Base-by-base conservation (phyloP, 805 yeast genomes). In the Torulaspora franciscae region DNA sequence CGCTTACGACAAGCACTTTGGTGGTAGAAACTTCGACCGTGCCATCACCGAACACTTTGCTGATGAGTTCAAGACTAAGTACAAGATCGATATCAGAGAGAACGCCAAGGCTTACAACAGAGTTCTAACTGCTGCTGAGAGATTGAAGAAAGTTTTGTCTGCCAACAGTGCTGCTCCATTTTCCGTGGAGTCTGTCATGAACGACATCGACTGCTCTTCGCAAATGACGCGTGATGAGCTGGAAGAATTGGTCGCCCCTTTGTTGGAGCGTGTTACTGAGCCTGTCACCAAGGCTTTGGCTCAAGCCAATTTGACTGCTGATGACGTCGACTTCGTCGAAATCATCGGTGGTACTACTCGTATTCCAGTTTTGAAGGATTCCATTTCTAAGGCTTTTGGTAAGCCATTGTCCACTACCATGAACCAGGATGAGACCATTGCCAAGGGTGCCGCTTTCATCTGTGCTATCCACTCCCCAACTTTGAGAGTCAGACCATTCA, bases 381-480 rank as follows among this genome's bases (percentile, higher is more conserved):
- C 79, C 64, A 77, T 93, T 58, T 58, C 84, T 58, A 85, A 83
- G 65, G 75, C 85, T 55, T 88, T 93, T 67, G 86, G 86, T 68
- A 85, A 85, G 74, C 83, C 74, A 60, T 76, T 93, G 66, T 86
- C 96, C 32, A 85, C 85, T 76, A 95, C 98, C 58, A 80, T 95
- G 72, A 93, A 93, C 79, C 97, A 90, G 75, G 99, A 93, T 67
- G 99, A 93, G 78, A 96, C 99, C 52, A 85, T 91, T 67, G 98
- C 99, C 46, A 87, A 91, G 71, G 99, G 99, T 76, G 95, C 96
- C 61, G 96, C 99, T 39, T 93, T 93, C 72, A 85, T 93, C 64
- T 93, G 99, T 71, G 99, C 99, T 57, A 86, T 89, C 74, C 98
- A 90, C 77, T 91, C 98, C 28, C 99, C 99, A 71, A 90, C 97